Evolutionary conservation across 495 filamentous ascomycete species (phyloP).

Genomic region (Podospora pseudopauciseta): DNA sequence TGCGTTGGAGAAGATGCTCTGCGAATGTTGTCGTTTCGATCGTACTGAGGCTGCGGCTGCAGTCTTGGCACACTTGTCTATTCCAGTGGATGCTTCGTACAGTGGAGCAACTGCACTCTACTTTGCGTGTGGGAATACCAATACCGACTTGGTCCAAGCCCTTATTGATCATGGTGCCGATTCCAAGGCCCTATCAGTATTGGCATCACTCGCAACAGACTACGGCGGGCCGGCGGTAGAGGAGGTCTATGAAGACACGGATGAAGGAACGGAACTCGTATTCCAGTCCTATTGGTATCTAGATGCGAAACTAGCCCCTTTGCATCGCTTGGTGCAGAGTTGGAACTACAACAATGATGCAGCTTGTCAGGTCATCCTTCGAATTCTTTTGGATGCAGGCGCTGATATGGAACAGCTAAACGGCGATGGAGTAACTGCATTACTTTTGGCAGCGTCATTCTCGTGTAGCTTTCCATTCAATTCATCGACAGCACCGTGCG

Average conservation of each 20-base stretch:
- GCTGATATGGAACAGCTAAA: slow-evolving; percentile 21
- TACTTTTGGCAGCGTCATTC: slow-evolving; percentile 8
- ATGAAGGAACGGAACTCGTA: too few species aligned
- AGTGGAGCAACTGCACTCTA: slow-evolving; percentile 11
- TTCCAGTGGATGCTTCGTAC: slow-evolving; percentile 11
- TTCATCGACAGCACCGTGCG: background rate
- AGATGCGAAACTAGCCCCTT: too few species aligned
- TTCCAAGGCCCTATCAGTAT: background rate
- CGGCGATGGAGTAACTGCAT: slow-evolving; percentile 14
- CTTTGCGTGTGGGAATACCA: background rate
- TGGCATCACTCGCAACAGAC: background rate
- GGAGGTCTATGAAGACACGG: background rate
- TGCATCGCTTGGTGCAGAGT: background rate
- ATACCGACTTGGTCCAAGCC: background rate
- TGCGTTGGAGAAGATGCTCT: slow-evolving; percentile 13
- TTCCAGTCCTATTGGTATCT: background rate
- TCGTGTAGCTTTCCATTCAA: too few species aligned
- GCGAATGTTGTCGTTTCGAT: slow-evolving; percentile 3
- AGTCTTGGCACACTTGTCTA: slow-evolving; percentile 9
- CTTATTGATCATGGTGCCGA: slow-evolving; percentile 6
- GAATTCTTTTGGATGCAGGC: slow-evolving; percentile 17
- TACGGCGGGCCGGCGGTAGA: background rate
- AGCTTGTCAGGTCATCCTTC: slow-evolving; percentile 7
- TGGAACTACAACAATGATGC: background rate
- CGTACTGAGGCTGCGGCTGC: slow-evolving; percentile 7